Base-by-base conservation (phyloP, 164 flowering plant species). In the Paratinospora sagittata region DNA sequence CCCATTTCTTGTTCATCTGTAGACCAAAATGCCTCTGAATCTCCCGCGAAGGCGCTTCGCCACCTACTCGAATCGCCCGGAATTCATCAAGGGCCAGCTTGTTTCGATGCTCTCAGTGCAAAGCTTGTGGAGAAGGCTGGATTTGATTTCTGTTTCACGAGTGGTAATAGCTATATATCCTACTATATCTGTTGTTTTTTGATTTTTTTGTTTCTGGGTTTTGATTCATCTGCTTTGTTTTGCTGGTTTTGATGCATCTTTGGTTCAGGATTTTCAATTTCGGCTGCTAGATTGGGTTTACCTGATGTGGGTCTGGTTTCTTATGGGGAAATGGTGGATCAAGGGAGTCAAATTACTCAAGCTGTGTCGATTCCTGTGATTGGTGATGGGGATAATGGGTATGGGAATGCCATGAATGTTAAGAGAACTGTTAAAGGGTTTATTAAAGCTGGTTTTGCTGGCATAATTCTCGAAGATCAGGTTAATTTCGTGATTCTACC, bases 341-440 rank as follows among this genome's bases (percentile, higher is more conserved):
- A 92, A 75, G 98, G 98, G 66, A 83, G 64, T 73, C 88, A 83
- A 62, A 95, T 95, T 27, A 90, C 97, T 0, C 82, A 86, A 72
- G 89, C 97, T 58, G 92, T 90, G 24, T 86, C 97, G 0, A 92
- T 95, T 67, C 97, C 98, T 39, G 94, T 95, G 8, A 92, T 95
- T 75, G 98, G 98, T 21, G 97, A 95, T 85, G 98, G 86, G 36
- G 97, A 92, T 73, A 95, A 92, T 83, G 98, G 98, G 33, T 95
- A 92, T 81, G 98, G 98, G 34, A 92, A 95, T 84, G 91, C 91
- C 64, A 92, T 92, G 96, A 95, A 89, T 81, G 94, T 95, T n/a
- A 95, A 95, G 81, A 90, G 98, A 83, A 95, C 98, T 77, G 90
- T 92, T 62, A 89, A 83, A 82, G 97, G 91, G 73, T 95, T 80